phyloP scores from a whole-genome alignment of 148 eudicot species.

The Diospyros kaki region DNA sequence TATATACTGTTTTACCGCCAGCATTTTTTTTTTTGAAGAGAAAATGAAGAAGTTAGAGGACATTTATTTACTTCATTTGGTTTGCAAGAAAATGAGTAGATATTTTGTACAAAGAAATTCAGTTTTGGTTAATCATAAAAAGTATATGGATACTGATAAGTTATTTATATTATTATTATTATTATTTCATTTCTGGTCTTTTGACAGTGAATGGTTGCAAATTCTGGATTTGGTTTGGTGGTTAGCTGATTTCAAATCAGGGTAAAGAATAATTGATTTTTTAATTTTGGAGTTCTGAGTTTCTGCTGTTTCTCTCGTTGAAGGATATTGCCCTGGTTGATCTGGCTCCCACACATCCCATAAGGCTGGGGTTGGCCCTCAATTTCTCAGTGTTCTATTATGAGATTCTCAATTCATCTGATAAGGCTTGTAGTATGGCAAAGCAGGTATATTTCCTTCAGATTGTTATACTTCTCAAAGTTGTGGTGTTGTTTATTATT shows the following conservation, averaged over 20 bases:
- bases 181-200: neutral
- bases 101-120: too few species aligned
- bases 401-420: conserved; percentile 53
- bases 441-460: conserved; percentile 30
- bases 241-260: neutral
- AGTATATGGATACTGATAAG: too few species aligned
- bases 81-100: too few species aligned
- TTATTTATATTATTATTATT: too few species aligned
- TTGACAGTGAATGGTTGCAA: neutral
- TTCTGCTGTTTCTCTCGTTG: conserved; percentile 13
- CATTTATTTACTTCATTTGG: too few species aligned
- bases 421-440: conserved; percentile 52
- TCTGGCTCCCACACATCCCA: conserved; percentile 52
- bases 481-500: neutral
- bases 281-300: conserved; percentile 3
- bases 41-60: too few species aligned
- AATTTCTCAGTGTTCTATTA: conserved; percentile 54
- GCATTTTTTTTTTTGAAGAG: too few species aligned
- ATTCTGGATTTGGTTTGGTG: neutral
- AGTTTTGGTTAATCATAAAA: too few species aligned
- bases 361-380: conserved; percentile 48
- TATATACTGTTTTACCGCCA: too few species aligned
- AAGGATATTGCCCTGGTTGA: conserved; percentile 50
- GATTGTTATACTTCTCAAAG: neutral
- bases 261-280: neutral